A percentile compares a stretch with the other conserved stretches of the same genome.
Evolutionary conservation across 805 yeast genomes (phyloP).

Genomic region (Pachysolen tannophilus): DNA sequence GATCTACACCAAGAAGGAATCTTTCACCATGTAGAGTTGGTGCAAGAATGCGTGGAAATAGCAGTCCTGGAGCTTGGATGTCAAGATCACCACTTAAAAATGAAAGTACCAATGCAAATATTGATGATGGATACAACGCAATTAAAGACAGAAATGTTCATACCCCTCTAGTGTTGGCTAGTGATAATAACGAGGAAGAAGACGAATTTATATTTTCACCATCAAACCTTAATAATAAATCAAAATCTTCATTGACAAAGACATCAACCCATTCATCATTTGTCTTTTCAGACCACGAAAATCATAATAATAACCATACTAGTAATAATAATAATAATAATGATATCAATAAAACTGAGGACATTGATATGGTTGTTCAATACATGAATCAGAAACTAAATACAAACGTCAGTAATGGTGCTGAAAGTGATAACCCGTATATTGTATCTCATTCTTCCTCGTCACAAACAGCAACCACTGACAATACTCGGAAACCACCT

Average conservation of each 20-base stretch:
- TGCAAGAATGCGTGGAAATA: background rate
- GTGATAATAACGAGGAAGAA: constrained; percentile 3
- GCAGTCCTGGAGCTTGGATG: background rate
- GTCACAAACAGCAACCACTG: too few species aligned
- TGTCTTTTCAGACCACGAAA: too few species aligned
- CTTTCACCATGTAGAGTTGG: constrained; percentile 2
- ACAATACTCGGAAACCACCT: too few species aligned
- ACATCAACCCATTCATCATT: too few species aligned
- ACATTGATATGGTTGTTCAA: constrained; percentile 8
- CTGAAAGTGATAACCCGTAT: too few species aligned
- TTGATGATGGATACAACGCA: too few species aligned
- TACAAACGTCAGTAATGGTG: background rate
- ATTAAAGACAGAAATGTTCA: background rate
- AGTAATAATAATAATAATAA: too few species aligned
- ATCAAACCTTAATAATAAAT: constrained; percentile 7
- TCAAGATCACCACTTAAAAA: background rate
- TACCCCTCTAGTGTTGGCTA: background rate
- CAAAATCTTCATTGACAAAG: too few species aligned
- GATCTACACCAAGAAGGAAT: constrained; percentile 6
- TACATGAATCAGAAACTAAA: constrained; percentile 10
- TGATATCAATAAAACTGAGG: too few species aligned
- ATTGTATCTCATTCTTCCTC: too few species aligned
- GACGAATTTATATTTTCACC: constrained; percentile 20
- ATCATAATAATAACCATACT: too few species aligned
- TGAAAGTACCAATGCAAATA: too few species aligned